A percentile compares a stretch with the other conserved stretches of the same genome.
Conservation (phyloP, 345 rosid species). For the Citrus reticulata region DNA sequence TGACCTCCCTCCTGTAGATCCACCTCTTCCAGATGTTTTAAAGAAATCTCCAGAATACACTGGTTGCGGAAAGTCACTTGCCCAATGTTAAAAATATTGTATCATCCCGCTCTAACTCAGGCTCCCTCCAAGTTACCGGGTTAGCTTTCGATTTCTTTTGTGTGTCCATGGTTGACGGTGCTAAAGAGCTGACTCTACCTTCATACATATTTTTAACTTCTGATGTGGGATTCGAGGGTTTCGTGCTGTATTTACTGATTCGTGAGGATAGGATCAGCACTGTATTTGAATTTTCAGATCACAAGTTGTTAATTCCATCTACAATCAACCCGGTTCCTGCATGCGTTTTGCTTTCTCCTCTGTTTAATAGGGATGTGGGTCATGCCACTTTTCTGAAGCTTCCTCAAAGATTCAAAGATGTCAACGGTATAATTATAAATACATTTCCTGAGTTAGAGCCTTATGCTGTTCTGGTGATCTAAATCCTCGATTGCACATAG, state of each 20-base stretch:
- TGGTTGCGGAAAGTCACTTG: slow-evolving; percentile 10
- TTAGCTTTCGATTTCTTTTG: slow-evolving; percentile 49
- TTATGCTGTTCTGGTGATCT: slow-evolving; percentile 16
- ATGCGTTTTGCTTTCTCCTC: slow-evolving; percentile 31
- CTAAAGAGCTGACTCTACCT: slow-evolving; percentile 38
- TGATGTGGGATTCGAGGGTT: slow-evolving; percentile 32
- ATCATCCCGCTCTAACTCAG: slow-evolving; percentile 14
- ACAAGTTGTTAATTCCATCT: slow-evolving; percentile 26
- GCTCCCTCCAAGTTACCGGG: slow-evolving; percentile 29
- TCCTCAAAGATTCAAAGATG: slow-evolving; percentile 31
- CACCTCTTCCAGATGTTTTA: slow-evolving; percentile 17
- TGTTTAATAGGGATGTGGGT: slow-evolving; percentile 31
- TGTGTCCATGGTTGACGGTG: slow-evolving; percentile 36
- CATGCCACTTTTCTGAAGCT: slow-evolving; percentile 28
- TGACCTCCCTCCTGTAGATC: slow-evolving; percentile 26
- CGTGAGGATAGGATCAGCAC: slow-evolving; percentile 20
- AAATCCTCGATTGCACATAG: slow-evolving; percentile 35
- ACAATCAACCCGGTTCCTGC: slow-evolving; percentile 9
- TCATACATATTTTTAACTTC: slow-evolving; percentile 39
- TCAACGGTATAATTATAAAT: slow-evolving; percentile 44
- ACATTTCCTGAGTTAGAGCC: slow-evolving; percentile 36
- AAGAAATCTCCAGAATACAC: slow-evolving; percentile 18
- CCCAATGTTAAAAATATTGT: slow-evolving; percentile 15
- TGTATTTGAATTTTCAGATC: slow-evolving; percentile 17
- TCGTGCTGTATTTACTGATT: slow-evolving; percentile 35